phyloP scores from a whole-genome alignment of 75 land plant genomes.

The Selaginella moellendorffii region DNA sequence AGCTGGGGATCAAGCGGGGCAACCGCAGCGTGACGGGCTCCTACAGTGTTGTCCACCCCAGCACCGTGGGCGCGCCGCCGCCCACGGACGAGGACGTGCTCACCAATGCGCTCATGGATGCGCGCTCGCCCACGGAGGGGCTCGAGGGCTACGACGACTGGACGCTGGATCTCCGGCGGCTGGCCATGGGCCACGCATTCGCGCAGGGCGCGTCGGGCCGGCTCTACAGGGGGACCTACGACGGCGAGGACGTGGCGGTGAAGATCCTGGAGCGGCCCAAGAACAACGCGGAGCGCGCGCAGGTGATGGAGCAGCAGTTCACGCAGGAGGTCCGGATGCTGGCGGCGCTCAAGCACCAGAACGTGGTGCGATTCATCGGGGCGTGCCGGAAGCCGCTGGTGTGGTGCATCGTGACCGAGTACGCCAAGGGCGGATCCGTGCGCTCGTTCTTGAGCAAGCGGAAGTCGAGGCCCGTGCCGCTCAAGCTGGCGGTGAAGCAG shows the following conservation, averaged over 20 bases:
- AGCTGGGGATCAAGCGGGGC: conserved; percentile 20
- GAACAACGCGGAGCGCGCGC: conserved; percentile 40
- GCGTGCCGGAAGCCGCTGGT: conserved; percentile 60
- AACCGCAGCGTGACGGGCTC: conserved; percentile 18
- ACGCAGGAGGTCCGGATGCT: conserved; percentile 67
- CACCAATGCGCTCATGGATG: conserved; percentile 52
- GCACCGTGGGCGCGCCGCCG: conserved; percentile 23
- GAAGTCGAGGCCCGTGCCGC: conserved; percentile 40
- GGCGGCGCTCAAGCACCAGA: conserved; percentile 45
- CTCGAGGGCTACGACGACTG: conserved; percentile 55
- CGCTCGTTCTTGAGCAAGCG: conserved; percentile 40
- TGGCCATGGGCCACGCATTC: conserved; percentile 50
- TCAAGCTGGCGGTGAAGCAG: conserved; percentile 43
- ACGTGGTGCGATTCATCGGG: conserved; percentile 65
- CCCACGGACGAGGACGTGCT: conserved; percentile 42
- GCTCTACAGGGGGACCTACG: conserved; percentile 60
- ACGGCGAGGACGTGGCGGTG: conserved; percentile 69
- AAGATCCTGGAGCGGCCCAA: conserved; percentile 71
- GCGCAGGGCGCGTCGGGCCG: conserved; percentile 62
- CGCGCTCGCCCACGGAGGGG: conserved; percentile 36
- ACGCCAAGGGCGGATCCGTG: conserved; percentile 71
- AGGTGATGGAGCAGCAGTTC: conserved; percentile 56
- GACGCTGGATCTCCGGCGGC: conserved; percentile 51
- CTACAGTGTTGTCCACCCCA: conserved; percentile 32
- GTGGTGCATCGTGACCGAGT: conserved; percentile 81